A percentile compares a stretch with the other conserved stretches of the same genome.
These are phyloP conservation scores for Talaromyces ruber DNA, from an alignment of 495 filamentous ascomycete genomes.

Conservation along the genomic window DNA sequence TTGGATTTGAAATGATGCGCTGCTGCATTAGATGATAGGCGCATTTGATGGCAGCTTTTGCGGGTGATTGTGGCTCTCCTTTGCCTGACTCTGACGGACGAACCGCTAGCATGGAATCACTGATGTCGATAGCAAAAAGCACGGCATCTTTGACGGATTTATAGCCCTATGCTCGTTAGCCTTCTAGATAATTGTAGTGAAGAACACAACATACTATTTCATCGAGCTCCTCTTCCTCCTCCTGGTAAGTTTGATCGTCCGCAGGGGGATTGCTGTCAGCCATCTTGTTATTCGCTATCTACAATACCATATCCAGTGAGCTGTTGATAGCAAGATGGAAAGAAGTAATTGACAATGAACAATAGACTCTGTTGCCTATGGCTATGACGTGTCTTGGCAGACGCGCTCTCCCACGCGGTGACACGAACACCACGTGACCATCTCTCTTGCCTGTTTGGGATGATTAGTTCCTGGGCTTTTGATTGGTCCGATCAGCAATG, in stretches of 20 bases:
- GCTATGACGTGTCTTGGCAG: not conserved
- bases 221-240: constrained; percentile 67
- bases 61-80: constrained; percentile 58
- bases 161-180: constrained; percentile 54
- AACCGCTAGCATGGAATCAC: constrained; percentile 72
- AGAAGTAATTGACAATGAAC: not conserved
- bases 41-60: constrained; percentile 82
- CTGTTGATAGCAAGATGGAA: not conserved
- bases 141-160: constrained; percentile 92
- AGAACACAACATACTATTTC: constrained; percentile 44
- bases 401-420: not conserved
- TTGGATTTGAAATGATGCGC: constrained; percentile 92
- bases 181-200: not conserved
- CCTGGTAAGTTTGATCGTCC: constrained; percentile 49
- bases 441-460: not conserved
- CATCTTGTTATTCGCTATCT: constrained; percentile 21
- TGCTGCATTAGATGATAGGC: constrained; percentile 95
- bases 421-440: not conserved
- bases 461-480: not conserved
- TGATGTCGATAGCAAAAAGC: constrained; percentile 93
- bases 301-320: not conserved
- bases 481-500: constrained; percentile 1
- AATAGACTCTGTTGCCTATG: not conserved
- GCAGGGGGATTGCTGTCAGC: constrained; percentile 30
- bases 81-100: constrained; percentile 66